phyloP scores from a whole-genome alignment of 2,329 filamentous ascomycete species.

The Fusarium circinatum region DNA sequence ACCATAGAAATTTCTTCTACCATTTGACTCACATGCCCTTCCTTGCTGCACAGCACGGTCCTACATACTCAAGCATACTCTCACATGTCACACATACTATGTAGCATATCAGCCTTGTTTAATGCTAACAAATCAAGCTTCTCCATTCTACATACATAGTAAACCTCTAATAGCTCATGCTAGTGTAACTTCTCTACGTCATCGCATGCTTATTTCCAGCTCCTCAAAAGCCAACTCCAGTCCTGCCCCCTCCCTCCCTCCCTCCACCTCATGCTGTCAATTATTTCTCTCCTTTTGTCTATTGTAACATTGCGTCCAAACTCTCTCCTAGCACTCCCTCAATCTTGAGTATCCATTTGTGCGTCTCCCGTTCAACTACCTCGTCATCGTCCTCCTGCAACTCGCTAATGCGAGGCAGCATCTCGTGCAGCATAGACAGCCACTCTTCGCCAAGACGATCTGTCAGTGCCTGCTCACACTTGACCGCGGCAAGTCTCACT shows the following conservation, averaged over 20 bases:
- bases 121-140: conserved; percentile 5
- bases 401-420: conserved; percentile 96
- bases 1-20: neutral
- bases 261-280: conserved; percentile 15
- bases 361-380: conserved; percentile 86
- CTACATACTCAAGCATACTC: neutral
- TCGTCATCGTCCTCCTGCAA: conserved; percentile 97
- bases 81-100: conserved; percentile 6
- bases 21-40: conserved; percentile 22
- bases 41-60: neutral
- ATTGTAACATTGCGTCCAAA: conserved; percentile 91
- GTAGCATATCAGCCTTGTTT: neutral
- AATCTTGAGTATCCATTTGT: conserved; percentile 90
- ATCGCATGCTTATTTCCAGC: conserved; percentile 24
- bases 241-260: conserved; percentile 6
- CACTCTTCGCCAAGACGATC: conserved; percentile 90
- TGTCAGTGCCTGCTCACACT: conserved; percentile 82
- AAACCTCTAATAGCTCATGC: conserved; percentile 1
- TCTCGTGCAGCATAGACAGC: conserved; percentile 90
- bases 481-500: conserved; percentile 83
- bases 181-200: conserved; percentile 17
- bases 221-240: conserved; percentile 23
- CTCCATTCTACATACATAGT: conserved; percentile 21
- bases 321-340: conserved; percentile 91
- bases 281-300: conserved; percentile 49